Conservation (phyloP, 257 asterid species). For the Echites panduratus region DNA sequence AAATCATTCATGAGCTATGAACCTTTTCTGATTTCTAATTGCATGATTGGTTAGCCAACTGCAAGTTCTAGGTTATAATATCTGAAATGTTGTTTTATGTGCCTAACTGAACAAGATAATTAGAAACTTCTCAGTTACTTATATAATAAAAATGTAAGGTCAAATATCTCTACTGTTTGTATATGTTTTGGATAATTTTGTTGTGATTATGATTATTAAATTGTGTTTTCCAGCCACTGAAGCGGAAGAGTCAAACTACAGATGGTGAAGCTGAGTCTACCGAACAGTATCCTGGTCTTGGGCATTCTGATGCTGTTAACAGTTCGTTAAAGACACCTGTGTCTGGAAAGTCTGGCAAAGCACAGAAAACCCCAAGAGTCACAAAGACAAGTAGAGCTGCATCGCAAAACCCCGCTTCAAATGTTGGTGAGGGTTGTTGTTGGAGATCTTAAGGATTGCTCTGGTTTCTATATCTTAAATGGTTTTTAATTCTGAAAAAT, state of each 20-base stretch:
- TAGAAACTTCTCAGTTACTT: neutral
- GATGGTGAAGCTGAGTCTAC: slow-evolving; percentile 41
- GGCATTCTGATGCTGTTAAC: slow-evolving; percentile 25
- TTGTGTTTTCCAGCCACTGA: slow-evolving; percentile 42
- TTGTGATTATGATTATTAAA: slow-evolving; percentile 14
- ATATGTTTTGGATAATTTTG: slow-evolving; percentile 16
- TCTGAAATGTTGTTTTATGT: neutral
- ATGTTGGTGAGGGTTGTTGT: slow-evolving; percentile 52
- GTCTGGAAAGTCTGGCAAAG: slow-evolving; percentile 66
- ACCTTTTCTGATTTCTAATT: neutral
- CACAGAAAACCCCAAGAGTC: slow-evolving; percentile 63
- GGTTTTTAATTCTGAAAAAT: neutral
- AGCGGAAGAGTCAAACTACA: slow-evolving; percentile 55
- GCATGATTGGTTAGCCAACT: neutral
- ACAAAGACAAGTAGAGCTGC: slow-evolving; percentile 62
- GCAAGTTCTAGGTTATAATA: neutral
- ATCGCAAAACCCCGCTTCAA: slow-evolving; percentile 43
- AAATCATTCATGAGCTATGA: neutral
- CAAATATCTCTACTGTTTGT: slow-evolving; percentile 6
- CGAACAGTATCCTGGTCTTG: slow-evolving; percentile 42
- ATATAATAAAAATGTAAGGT: neutral
- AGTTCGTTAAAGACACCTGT: slow-evolving; percentile 55
- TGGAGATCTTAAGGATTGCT: slow-evolving; percentile 5
- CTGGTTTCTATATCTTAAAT: neutral
- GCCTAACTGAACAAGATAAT: neutral